These are phyloP conservation scores for Solanum lycopersicoides DNA, from an alignment of 257 asterid species.

Conservation along the genomic window DNA sequence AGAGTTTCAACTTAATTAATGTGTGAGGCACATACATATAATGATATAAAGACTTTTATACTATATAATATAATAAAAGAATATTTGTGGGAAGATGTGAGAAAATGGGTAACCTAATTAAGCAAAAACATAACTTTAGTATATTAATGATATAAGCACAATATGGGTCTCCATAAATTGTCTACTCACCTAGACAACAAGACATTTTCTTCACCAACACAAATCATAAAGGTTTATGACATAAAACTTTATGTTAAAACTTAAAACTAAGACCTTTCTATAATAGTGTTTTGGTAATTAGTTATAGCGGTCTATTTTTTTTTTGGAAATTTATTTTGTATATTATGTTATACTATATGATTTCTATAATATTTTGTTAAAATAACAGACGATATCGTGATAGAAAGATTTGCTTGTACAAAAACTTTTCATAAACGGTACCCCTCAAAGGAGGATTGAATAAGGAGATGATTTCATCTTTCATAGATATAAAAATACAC, in stretches of 20 bases:
- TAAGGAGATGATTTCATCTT: too few species aligned
- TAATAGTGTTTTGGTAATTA: too few species aligned
- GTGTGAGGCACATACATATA: not conserved
- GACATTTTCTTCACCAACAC: slow-evolving; percentile 1
- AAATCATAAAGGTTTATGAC: not conserved
- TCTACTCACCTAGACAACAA: not conserved
- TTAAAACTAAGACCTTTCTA: not conserved
- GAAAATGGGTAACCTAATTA: not conserved
- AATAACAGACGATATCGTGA: too few species aligned
- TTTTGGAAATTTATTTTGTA: too few species aligned
- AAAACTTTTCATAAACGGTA: too few species aligned
- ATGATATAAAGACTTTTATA: not conserved
- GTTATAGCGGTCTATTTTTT: too few species aligned
- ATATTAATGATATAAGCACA: not conserved
- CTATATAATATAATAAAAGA: not conserved
- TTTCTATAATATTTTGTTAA: too few species aligned
- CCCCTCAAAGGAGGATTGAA: too few species aligned
- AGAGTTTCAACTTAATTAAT: not conserved
- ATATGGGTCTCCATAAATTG: not conserved
- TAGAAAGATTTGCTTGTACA: too few species aligned
- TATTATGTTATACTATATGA: too few species aligned
- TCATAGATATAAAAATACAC: too few species aligned
- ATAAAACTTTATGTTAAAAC: too few species aligned
- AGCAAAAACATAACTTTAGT: not conserved
- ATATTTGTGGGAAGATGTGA: not conserved